Base-by-base conservation (phyloP, 2,329 filamentous ascomycete genomes). In the Helminthosporium solani region DNA sequence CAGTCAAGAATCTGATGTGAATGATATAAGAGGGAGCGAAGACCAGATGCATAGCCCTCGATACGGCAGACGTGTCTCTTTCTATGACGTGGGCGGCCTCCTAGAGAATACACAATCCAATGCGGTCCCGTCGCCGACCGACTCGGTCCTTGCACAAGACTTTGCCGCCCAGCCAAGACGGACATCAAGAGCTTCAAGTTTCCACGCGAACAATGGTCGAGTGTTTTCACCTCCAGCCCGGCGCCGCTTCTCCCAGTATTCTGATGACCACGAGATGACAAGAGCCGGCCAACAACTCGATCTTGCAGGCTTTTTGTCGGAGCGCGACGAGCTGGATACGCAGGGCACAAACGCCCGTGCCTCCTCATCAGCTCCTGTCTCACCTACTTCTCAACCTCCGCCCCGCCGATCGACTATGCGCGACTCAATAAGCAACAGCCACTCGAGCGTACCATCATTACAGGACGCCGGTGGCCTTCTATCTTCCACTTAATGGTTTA, bases 51-150 rank as follows among this genome's bases (percentile, higher is more conserved):
- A 73, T 36, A 68, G 66, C 48, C 71, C 67, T 42, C 65, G 54
- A 20, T 73, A 70, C 40, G 71, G 73, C 43, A 78, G 81, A 3
- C 75, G 80, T 37, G 82, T 94, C 3, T 89, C 88, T 0, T 92
- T 96, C 67, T 90, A 92, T 58, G 91, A 96, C 56, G 85, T 90
- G 1, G 90, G 90, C 18, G 88, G 88, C 0, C 72, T 95, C 0
- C 73, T 95, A 0, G 82, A 85, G 4, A 77, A 76, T 15, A 77
- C 78, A 28, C 40, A 51, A n/a, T 41, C 58, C 30, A 42, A 57
- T 19, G 46, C 53, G 20, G 48, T 55, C 3, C 59, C 62, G 7
- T 68, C 66, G 7, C 66, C 63, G 18, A 68, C 60, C 28, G 68
- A 62, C 38, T 66, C 68, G 25, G 67, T 71, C 14, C 63, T 64